Evolutionary conservation across 163 green algal species (phyloP).

Genomic region (Prototheca cutis): DNA sequence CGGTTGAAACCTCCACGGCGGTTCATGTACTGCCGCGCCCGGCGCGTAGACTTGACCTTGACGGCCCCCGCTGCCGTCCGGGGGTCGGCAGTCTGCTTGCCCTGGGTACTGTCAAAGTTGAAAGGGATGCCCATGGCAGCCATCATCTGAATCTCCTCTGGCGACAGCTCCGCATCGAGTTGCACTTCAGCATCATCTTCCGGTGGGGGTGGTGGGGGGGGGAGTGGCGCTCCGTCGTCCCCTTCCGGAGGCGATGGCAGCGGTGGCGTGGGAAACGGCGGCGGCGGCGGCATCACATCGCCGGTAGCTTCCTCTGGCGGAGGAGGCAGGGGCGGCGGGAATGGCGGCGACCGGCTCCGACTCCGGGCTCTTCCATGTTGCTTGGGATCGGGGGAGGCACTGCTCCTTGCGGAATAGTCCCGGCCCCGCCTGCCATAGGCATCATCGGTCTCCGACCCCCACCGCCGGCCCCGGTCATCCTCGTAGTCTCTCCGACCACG

Average conservation of each 20-base stretch:
- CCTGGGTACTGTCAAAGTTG: conserved; percentile 66
- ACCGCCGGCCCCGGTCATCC: background rate
- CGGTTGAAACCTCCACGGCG: conserved; percentile 80
- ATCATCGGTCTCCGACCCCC: background rate
- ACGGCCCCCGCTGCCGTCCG: conserved; percentile 50
- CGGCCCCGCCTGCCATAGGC: too few relatives aligned
- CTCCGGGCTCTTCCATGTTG: too few relatives aligned
- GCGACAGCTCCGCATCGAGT: conserved; percentile 55
- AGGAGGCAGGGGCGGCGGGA: background rate
- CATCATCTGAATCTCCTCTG: conserved; percentile 84
- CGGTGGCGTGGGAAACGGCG: background rate
- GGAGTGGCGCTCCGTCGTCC: background rate
- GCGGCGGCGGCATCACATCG: too few relatives aligned
- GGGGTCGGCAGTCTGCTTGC: conserved; percentile 60
- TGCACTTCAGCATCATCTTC: conserved; percentile 23
- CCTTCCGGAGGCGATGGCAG: background rate
- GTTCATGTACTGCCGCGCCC: conserved; percentile 91
- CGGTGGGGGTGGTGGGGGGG: background rate
- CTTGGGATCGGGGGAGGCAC: too few relatives aligned
- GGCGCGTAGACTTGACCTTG: conserved; percentile 59
- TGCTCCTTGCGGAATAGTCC: too few relatives aligned
- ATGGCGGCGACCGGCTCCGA: background rate
- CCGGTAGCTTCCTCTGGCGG: background rate
- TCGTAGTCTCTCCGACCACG: background rate
- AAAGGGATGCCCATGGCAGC: conserved; percentile 77